Conservation (phyloP, 257 asterid species). For the Plantago elongata region DNA sequence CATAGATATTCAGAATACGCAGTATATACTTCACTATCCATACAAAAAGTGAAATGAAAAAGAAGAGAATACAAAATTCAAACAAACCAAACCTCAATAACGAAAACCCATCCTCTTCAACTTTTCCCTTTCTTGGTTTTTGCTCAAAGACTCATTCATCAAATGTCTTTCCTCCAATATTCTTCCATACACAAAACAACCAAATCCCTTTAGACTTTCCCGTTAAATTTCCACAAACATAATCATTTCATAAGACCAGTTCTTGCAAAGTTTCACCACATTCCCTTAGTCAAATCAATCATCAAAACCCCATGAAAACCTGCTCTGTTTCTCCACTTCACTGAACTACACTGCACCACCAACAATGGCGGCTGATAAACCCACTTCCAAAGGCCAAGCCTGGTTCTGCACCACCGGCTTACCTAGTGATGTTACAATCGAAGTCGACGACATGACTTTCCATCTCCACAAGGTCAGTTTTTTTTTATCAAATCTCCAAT, state of each 20-base stretch:
- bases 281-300: conserved; percentile 25
- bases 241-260: conserved; percentile 42
- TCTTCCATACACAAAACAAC: not conserved
- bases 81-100: conserved; percentile 26
- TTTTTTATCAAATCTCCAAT: not conserved
- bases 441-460: conserved; percentile 84
- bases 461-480: conserved; percentile 83
- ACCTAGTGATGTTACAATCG: conserved; percentile 73
- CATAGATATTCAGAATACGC: no score
- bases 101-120: conserved; percentile 30
- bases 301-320: conserved; percentile 51
- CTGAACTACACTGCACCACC: not conserved
- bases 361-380: conserved; percentile 61
- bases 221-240: conserved; percentile 30
- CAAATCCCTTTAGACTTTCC: conserved; percentile 16
- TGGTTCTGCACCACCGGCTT: conserved; percentile 98
- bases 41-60: conserved; percentile 14
- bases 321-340: conserved; percentile 7
- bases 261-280: conserved; percentile 23
- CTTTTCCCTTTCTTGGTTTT: conserved; percentile 35
- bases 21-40: no score
- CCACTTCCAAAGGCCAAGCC: conserved; percentile 86
- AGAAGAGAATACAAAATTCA: conserved; percentile 21
- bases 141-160: conserved; percentile 40
- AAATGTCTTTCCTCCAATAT: conserved; percentile 15